Evolutionary conservation across 2,329 filamentous ascomycete species (phyloP), one percentile per base, ranked within the genome.

Genomic region (Massarina eburnea): DNA sequence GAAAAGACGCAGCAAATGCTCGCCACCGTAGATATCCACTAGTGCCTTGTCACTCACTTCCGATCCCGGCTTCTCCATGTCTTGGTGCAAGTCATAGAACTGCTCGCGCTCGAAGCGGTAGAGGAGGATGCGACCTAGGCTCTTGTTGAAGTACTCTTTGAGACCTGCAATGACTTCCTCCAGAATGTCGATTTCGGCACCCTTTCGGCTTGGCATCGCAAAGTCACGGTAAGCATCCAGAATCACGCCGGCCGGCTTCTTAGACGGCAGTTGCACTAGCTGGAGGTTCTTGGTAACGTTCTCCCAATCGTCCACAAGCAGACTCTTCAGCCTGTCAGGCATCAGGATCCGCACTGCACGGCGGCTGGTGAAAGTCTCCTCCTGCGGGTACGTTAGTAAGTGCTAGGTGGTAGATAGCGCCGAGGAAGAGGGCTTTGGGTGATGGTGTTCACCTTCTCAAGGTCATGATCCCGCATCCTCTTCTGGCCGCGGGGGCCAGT

Each of bases 241-340:
- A 50, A 99, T 89, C 54, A 82, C 75, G 53, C 81, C 83, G 48
- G 94, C 89, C 1, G 92, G 84, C 41, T 86, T 82, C 21, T 80
- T 77, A 37, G 90, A 85, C 0, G 94, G 94, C 14, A 99, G 77
- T 1, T 89, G 85, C 24, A 96, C 89, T 3, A 97, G 83, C 65
- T 92, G 89, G 58, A 90, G 83, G 66, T 95, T 94, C 74, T 96
- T 97, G 45, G 94, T 99, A 51, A 99, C 85, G 61, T 96, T 95
- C 71, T 99, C 94, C 94, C 94, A 99, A 70, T 99, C 94, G 67
- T 99, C 94, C 18, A 99, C 94, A 3, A 99, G 82, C 52, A 95
- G 80, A 14, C 88, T 89, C 75, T 97, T 96, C 55, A 99, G 79
- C 55, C 88, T 83, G 65, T 97, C 94, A 0, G 94, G 91, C 54